Evolutionary conservation across 306 rosid species (phyloP).

Genomic region (Comarum palustre): DNA sequence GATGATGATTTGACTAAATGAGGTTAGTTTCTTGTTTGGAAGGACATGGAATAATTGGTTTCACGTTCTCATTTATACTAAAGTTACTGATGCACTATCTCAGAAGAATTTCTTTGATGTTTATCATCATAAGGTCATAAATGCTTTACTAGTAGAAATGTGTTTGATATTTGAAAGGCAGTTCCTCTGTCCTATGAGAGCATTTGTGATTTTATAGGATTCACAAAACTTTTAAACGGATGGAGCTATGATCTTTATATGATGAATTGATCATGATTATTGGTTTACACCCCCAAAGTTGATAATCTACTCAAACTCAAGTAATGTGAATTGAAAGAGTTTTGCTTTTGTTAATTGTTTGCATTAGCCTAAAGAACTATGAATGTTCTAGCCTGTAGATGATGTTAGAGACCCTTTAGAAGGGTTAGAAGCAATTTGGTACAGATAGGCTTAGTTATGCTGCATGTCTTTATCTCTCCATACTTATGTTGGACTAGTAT

Average conservation of each 20-base stretch:
- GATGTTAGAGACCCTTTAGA: neutral
- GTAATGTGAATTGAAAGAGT: neutral
- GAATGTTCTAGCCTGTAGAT: neutral
- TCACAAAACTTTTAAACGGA: too few species aligned
- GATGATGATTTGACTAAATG: neutral
- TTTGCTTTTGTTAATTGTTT: neutral
- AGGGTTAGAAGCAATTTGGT: neutral
- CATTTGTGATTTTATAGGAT: neutral
- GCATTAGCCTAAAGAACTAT: neutral
- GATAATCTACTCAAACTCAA: too few species aligned
- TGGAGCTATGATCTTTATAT: too few species aligned
- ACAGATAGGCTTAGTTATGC: neutral
- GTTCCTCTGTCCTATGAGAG: neutral
- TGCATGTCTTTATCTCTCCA: neutral
- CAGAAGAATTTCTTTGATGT: neutral
- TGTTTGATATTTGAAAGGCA: neutral
- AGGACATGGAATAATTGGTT: neutral
- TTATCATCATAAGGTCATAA: neutral
- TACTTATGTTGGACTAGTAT: neutral
- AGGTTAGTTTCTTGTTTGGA: neutral
- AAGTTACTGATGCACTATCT: neutral
- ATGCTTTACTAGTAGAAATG: neutral
- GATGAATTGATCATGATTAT: too few species aligned
- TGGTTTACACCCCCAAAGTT: too few species aligned
- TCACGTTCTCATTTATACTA: neutral